Evolutionary conservation across 208 protist genomes (phyloP), one percentile per base, ranked within the genome.

Genomic region (Wallacemonas sp.): DNA sequence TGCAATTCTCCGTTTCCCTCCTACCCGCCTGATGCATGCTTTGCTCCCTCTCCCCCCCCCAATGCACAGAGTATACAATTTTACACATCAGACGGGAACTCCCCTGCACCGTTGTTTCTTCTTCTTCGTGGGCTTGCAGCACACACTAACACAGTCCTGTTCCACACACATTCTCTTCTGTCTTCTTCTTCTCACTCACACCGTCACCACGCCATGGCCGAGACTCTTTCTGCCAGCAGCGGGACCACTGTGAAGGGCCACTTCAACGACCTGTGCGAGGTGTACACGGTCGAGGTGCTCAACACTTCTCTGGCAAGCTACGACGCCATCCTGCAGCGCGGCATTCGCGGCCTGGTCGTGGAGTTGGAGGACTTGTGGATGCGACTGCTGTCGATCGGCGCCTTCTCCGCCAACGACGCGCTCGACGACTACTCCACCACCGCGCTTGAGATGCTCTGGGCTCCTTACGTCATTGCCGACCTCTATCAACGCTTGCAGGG

Each of bases 341-440:
- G 66, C 2, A 52, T 92, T 16, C 73, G 81, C 26, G 29, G 61
- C 32, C 70, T 93, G 23, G 67, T 93, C 28, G 73, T 70, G 1
- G 73, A 84, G 54, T 80, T 84, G 25, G 90, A 95, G 74, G 55
- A 77, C 45, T 71, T 93, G 3, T 96, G 91, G 87, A 65, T 75
- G 18, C 78, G 76, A 28, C 77, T 91, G 57, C 39, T 64, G 4
- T 63, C 78, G 18, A 72, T 84, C 12, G 85, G 87, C 25, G 81
- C 82, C 46, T 81, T 96, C 61, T 96, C 91, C 10, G 33, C 67
- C 25, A 96, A 96, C 66, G 91, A 96, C 33, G 73, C 83, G 28
- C 55, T 93, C 18, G 91, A 96, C 39, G 91, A 96, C 62, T 84
- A 85, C 73, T 85, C 82, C 59, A 96, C 91, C 29, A 85, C 76